phyloP scores from a whole-genome alignment of 2,329 filamentous ascomycete genomes.

The Westerdykella sp. region DNA sequence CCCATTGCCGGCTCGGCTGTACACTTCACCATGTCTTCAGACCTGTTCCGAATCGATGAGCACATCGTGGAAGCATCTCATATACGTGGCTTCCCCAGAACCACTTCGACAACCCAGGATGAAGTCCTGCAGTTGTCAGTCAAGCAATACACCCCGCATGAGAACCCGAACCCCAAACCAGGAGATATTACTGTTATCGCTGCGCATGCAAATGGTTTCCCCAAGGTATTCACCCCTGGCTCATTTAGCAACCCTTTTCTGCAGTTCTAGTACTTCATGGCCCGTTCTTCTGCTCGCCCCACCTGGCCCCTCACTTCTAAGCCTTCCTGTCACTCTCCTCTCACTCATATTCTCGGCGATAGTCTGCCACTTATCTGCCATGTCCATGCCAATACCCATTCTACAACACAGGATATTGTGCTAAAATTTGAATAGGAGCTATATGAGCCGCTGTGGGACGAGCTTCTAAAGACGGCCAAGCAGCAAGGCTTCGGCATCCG shows the following conservation, averaged over 20 bases:
- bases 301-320: too few relatives aligned
- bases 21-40: conserved; percentile 30
- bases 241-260: background rate
- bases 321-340: background rate
- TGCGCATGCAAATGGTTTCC: conserved; percentile 86
- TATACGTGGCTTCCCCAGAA: conserved; percentile 73
- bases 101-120: conserved; percentile 66
- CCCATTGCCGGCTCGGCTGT: too few relatives aligned
- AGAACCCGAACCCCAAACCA: conserved; percentile 60
- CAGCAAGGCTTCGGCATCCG: conserved; percentile 63
- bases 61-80: conserved; percentile 64
- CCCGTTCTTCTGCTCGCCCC: background rate
- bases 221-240: conserved; percentile 55
- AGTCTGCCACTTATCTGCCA: background rate
- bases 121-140: conserved; percentile 67
- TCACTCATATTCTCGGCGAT: background rate
- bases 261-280: background rate
- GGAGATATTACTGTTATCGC: conserved; percentile 82
- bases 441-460: conserved; percentile 88
- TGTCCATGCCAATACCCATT: background rate
- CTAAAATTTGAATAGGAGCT: conserved; percentile 57
- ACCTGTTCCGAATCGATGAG: conserved; percentile 60
- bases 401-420: background rate
- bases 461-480: conserved; percentile 58
- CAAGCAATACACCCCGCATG: conserved; percentile 79